Evolutionary conservation across 805 yeast genomes (phyloP).

Genomic region (Candida adriatica): DNA sequence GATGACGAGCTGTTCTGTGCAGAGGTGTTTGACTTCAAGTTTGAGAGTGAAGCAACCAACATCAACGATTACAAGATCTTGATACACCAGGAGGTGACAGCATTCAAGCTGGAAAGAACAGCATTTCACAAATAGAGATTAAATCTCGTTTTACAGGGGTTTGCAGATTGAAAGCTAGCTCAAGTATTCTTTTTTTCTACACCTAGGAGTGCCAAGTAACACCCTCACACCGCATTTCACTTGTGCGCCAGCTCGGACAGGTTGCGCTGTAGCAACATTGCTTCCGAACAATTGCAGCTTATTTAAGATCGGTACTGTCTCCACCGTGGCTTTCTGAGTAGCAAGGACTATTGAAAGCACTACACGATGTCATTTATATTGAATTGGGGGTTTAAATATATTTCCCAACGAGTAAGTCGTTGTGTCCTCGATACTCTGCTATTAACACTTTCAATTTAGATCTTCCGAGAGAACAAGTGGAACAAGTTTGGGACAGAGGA

Average conservation of each 20-base stretch:
- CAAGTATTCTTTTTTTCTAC: too few relatives aligned
- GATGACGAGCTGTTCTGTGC: conserved; percentile 50
- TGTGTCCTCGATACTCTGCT: not conserved
- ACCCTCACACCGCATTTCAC: too few relatives aligned
- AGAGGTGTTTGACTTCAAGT: conserved; percentile 54
- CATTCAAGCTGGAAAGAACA: conserved; percentile 34
- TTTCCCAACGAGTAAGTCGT: conserved; percentile 18
- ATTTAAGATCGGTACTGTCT: too few relatives aligned
- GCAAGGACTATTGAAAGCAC: too few relatives aligned
- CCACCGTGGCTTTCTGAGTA: too few relatives aligned
- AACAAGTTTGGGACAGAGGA: conserved; percentile 36
- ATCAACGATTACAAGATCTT: conserved; percentile 41
- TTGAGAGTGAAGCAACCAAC: conserved; percentile 40
- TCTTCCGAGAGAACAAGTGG: conserved; percentile 27
- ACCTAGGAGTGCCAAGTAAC: too few relatives aligned
- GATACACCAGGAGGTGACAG: conserved; percentile 45
- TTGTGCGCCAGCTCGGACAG: too few relatives aligned
- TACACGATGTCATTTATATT: conserved; percentile 14
- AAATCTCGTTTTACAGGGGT: too few relatives aligned
- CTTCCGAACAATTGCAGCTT: too few relatives aligned
- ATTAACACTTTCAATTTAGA: conserved; percentile 8
- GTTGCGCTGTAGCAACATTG: too few relatives aligned
- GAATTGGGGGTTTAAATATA: conserved; percentile 18
- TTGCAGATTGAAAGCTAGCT: too few relatives aligned
- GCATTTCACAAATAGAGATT: too few relatives aligned